Conservation (phyloP, 495 filamentous ascomycete genomes). For the Xylaria scruposa region DNA sequence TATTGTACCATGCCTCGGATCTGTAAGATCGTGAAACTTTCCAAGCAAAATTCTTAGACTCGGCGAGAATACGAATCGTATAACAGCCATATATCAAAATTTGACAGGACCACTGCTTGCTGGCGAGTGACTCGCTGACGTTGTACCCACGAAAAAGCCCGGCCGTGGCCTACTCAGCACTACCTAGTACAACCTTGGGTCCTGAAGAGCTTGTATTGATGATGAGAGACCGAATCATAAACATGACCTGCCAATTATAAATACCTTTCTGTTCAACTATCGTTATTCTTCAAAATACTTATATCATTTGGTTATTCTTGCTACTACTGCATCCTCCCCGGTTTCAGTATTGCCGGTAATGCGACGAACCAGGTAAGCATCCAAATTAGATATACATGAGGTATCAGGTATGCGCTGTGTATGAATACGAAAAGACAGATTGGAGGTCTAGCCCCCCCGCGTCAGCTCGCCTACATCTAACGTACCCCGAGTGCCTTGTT, state of each 20-base stretch:
- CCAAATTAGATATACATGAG: neutral
- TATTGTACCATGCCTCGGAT: neutral
- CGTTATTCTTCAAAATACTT: neutral
- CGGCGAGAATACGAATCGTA: neutral
- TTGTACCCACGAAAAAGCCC: neutral
- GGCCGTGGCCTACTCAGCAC: neutral
- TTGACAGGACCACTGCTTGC: no score
- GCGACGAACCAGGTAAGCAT: neutral
- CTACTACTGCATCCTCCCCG: neutral
- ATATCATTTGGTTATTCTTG: neutral
- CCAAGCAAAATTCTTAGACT: neutral
- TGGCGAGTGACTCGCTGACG: neutral
- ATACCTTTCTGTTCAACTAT: neutral
- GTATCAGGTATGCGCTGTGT: neutral
- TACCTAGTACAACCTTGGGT: neutral
- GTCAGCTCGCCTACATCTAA: neutral
- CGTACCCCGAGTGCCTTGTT: neutral
- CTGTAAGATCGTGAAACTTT: neutral
- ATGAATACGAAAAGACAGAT: neutral
- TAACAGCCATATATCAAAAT: neutral
- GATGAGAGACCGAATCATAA: neutral
- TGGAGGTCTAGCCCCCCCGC: neutral
- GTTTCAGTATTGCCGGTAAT: neutral
- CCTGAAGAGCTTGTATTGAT: constrained; percentile 4
- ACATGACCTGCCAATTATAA: neutral